Evolutionary conservation across 2,329 filamentous ascomycete species (phyloP), one percentile per base, ranked within the genome.

Genomic region (Trichoderma lentiforme): DNA sequence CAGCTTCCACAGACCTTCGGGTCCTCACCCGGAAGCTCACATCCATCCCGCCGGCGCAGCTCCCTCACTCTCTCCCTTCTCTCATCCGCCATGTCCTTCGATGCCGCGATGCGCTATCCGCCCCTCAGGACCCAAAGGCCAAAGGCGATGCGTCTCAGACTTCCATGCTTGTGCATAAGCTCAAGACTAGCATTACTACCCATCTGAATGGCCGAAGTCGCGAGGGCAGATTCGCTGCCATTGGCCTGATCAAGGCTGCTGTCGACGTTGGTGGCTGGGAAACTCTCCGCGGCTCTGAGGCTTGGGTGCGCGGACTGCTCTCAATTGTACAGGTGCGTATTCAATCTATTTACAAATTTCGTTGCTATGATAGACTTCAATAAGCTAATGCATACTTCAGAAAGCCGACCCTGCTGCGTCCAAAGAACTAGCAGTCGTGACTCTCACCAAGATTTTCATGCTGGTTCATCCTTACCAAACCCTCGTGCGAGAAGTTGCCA

Each of bases 221-320:
- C 3, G 89, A 94, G 76, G 93, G 91, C 57, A 89, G 93, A 77
- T 97, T 95, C 83, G 88, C 91, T 21, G 94, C 91, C 7, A 89
- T 93, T 57, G 90, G 92, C 18, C 82, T 98, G 63, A 88, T 94
- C 80, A 98, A 98, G 83, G 89, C 92, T 4, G 85, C 91, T 5
- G 85, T 97, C 57, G 95, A 98, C 77, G 89, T 92, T 53, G 94
- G 94, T 28, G 94, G 94, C 60, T 94, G 92, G 90, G 93, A 97
- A 78, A 89, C 92, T 72, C 85, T 98, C 72, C 90, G 91, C 74
- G 90, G 89, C 68, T 89, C 89, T 39, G 90, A 91, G 76, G 86
- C 90, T 3, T 97, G 95, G 93, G 90, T 96, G 73, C 86, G 88
- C 75, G 90, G 89, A n/a, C 83, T 98, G 36, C 82, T 98, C 66